Evolutionary conservation across 345 rosid genomes (phyloP).

Genomic region (Lagerstroemia speciosa): DNA sequence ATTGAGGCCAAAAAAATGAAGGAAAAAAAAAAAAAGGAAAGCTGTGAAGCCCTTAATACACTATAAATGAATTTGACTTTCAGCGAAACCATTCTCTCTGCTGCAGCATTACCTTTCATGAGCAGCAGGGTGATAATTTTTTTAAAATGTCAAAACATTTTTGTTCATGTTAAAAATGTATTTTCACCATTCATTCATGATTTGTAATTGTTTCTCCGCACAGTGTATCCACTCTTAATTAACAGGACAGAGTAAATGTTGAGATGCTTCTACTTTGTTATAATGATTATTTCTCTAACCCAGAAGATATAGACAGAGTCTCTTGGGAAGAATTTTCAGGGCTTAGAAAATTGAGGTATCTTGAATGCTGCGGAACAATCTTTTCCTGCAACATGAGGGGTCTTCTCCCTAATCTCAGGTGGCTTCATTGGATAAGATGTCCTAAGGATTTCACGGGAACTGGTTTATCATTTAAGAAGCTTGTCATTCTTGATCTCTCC

Average conservation of each 20-base stretch:
- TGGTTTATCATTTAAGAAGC: neutral
- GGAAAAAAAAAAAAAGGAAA: neutral
- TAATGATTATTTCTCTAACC: neutral
- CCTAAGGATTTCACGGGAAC: neutral
- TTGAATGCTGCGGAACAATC: neutral
- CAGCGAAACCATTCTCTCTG: too few species aligned
- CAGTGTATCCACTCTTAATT: neutral
- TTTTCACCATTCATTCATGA: too few species aligned
- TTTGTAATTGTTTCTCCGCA: neutral
- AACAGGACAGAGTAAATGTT: neutral
- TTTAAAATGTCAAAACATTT: too few species aligned
- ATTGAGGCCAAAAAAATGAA: neutral
- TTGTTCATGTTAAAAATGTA: neutral
- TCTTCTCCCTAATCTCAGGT: neutral
- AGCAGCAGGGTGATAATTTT: too few species aligned
- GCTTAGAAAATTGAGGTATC: neutral
- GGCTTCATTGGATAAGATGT: neutral
- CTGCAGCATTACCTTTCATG: too few species aligned
- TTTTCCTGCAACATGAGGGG: neutral
- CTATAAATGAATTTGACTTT: too few species aligned
- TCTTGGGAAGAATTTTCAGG: neutral
- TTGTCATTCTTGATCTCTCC: conserved; percentile 3
- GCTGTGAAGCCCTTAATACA: too few species aligned
- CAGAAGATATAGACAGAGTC: neutral
- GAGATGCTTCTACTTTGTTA: neutral